phyloP scores from a whole-genome alignment of 768 basidiomycete genomes.

The Sarcodon sp. region DNA sequence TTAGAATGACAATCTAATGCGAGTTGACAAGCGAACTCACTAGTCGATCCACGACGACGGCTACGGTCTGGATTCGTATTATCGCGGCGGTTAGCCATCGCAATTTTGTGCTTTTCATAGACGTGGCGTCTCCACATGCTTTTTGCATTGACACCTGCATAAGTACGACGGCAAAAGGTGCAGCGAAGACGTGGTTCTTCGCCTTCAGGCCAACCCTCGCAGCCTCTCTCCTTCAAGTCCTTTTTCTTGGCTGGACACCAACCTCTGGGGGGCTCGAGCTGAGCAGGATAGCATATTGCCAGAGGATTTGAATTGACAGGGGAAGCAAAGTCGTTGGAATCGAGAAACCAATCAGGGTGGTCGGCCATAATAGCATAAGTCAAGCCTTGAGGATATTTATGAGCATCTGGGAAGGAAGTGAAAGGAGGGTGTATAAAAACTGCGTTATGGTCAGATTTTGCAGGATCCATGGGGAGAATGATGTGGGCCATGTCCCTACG shows the following conservation, averaged over 20 bases:
- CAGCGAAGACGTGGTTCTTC: conserved; percentile 71
- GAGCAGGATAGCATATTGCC: conserved; percentile 60
- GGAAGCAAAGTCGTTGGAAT: conserved; percentile 49
- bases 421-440: conserved; percentile 72
- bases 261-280: conserved; percentile 72
- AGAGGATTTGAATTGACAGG: conserved; percentile 26
- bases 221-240: conserved; percentile 54
- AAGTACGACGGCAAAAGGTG: conserved; percentile 75
- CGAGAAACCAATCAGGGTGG: conserved; percentile 73
- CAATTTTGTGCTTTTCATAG: conserved; percentile 83
- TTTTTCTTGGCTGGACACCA: conserved; percentile 86
- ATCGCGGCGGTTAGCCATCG: conserved; percentile 79
- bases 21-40: conserved; percentile 26
- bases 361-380: conserved; percentile 61
- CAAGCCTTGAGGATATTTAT: conserved; percentile 51
- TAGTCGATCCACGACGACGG: conserved; percentile 44
- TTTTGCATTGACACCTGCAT: conserved; percentile 80
- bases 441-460: conserved; percentile 47
- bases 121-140: conserved; percentile 89
- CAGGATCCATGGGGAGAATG: conserved; percentile 35
- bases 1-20: neutral
- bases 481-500: conserved; percentile 4
- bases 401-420: conserved; percentile 46
- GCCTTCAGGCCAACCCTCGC: conserved; percentile 68
- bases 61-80: conserved; percentile 45